Evolutionary conservation across 1,284 basidiomycete genomes (phyloP), one percentile per base, ranked within the genome.

Genomic region (Malassezia sympodialis): DNA sequence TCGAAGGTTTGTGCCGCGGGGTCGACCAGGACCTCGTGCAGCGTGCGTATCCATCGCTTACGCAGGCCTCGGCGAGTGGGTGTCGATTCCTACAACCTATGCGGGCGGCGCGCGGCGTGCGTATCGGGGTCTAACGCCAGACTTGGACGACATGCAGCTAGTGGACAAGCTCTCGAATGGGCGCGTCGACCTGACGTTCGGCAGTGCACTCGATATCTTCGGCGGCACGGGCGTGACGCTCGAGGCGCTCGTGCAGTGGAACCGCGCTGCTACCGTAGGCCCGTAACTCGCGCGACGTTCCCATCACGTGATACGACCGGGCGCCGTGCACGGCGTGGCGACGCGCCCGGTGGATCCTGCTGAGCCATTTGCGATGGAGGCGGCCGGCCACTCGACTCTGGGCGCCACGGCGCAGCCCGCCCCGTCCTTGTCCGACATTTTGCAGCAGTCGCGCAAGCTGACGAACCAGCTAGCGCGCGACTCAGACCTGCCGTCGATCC

Each of bases 1-100:
- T 98, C 4, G 94, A 99, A 75, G 94, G 94, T 0, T 78, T 98
- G 28, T 98, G 94, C 76, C 84, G 90, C 77, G 94, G 94, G 0
- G 91, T 98, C 57, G 94, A 99, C 72, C 83, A 90, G 73, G 83
- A 86, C 26, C 81, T 99, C 7, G 93, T 98, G 6, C 64, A 77
- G 61, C 84, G 91, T 88, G 64, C 63, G 84, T 76, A 11, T 14
- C 8, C 10, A 4, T 23, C 0, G 12, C 26, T 28, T 12, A 23
- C 44, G 17, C 64, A 94, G 90, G 81, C 62, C 82, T 99, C 1
- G 91, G 90, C 2, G 81, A 91, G 76, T 98, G 93, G 93, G 84
- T 84, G 4, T 80, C 76, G 2, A 87, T 96, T 63, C 90, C 90
- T 0, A 89, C 88, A 1, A 98, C 94, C 4, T 99, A 98, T 75